Evolutionary conservation across 192 early-diverging fungal species (phyloP).

Genomic region (Entrophospora sp.): DNA sequence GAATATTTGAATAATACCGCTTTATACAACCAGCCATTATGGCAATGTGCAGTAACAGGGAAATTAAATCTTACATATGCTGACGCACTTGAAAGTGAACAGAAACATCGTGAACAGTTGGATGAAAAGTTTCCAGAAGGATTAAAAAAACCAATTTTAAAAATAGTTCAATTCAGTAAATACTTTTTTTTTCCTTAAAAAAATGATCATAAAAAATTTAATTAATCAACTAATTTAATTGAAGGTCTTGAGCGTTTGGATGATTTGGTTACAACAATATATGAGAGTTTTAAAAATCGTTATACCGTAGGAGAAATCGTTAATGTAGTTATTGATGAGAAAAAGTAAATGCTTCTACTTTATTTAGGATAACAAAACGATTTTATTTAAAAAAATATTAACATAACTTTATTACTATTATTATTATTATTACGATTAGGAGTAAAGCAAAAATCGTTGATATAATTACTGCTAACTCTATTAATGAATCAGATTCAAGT

Average conservation of each 20-base stretch:
- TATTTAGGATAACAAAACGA: background rate
- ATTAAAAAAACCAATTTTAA: slow-evolving; percentile 52
- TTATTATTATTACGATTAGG: slow-evolving; percentile 28
- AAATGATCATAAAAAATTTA: slow-evolving; percentile 31
- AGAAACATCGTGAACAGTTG: slow-evolving; percentile 47
- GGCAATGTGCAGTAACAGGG: slow-evolving; percentile 73
- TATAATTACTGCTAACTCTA: no score
- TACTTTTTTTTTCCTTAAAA: slow-evolving; percentile 34
- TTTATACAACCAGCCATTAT: slow-evolving; percentile 63
- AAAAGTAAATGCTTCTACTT: background rate
- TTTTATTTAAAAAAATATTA: slow-evolving; percentile 45
- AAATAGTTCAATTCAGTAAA: slow-evolving; percentile 70
- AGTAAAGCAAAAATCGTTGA: no score
- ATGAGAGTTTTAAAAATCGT: background rate
- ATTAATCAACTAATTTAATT: slow-evolving; percentile 11
- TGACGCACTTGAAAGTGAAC: slow-evolving; percentile 71
- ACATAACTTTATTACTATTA: slow-evolving; percentile 42
- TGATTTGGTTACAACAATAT: slow-evolving; percentile 15
- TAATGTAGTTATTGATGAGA: background rate
- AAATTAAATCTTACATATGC: slow-evolving; percentile 67
- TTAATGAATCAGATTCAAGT: no score
- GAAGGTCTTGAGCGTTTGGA: slow-evolving; percentile 34
- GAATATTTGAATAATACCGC: slow-evolving; percentile 57
- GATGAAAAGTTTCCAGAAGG: slow-evolving; percentile 59
- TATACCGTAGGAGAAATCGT: background rate